Base-by-base conservation (phyloP, 495 filamentous ascomycete species). In the Aspergillus sclerotioniger region DNA sequence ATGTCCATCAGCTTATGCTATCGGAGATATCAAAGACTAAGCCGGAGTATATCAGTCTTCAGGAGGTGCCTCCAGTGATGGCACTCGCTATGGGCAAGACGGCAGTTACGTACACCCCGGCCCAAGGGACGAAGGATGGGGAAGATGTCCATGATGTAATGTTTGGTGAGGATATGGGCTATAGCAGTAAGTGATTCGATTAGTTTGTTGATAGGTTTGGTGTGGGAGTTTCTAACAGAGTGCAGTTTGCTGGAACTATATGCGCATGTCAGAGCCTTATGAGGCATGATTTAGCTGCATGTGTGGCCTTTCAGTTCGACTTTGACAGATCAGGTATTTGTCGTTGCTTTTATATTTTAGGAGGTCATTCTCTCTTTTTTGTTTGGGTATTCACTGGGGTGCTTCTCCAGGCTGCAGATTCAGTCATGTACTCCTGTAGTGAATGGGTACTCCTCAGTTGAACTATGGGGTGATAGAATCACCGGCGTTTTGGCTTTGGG, bases 101-200 rank as follows among this genome's bases (percentile, higher is more conserved):
- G 57, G 86, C 84, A 0, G 78, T 89, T 10, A 75, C 78, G 13
- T 90, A 86, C 59, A 81, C 76, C 51, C 71, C 78, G 0, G 72
- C 68, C 0, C 68, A 68, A 3, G 85, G 84, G 0, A 76, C 80
- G 35, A 71, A 67, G 5, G 72, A 74, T 52, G 86, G 86, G 0
- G 81, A 82, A 60, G 78, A 88, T 43, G 71, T 84, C 12, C 75
- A 84, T 78, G 68, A 78, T 67, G 66, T 65, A 29, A 81, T 87
- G 63, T 90, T 90, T 69, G 81, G 83, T 28, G 78, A 86, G 19
- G 87, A 89, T 69, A 74, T 89, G 60, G 87, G 83, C 0, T 84
- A 86, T 69, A 75, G 66, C 31, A 83, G 75, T 78, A 63, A 48
- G 71, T 63, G 58, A 33, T 13, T 48, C 33, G 12, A 3, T n/a